These are phyloP conservation scores for Axilococcus clingmanii DNA, from an alignment of 139 green algal species.

Conservation along the genomic window DNA sequence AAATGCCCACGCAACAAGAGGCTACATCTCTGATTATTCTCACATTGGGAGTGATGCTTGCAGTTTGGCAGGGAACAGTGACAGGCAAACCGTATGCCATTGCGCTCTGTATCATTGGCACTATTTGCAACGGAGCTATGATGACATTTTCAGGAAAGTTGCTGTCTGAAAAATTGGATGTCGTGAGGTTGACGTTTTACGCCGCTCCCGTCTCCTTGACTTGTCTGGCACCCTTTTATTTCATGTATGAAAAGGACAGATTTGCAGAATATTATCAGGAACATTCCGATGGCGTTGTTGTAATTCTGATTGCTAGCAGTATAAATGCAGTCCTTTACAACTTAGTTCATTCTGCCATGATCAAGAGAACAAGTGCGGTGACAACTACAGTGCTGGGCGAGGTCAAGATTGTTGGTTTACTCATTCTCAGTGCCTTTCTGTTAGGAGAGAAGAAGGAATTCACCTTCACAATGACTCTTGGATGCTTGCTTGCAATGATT, in stretches of 20 bases:
- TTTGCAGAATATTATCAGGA: conserved; percentile 15
- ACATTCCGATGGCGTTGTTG: not conserved
- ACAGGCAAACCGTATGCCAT: conserved; percentile 28
- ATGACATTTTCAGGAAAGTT: conserved; percentile 42
- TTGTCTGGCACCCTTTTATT: conserved; percentile 48
- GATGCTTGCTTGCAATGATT: conserved; percentile 23
- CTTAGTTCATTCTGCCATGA: conserved; percentile 38
- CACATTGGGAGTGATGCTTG: conserved; percentile 42
- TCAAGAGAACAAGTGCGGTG: conserved; percentile 39
- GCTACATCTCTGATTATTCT: conserved; percentile 31
- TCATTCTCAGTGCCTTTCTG: conserved; percentile 38
- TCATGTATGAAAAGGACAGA: conserved; percentile 15
- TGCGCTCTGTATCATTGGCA: conserved; percentile 32
- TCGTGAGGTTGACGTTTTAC: conserved; percentile 68
- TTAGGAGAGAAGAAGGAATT: conserved; percentile 42
- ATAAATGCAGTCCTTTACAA: conserved; percentile 18
- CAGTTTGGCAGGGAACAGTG: conserved; percentile 38
- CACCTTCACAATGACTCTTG: conserved; percentile 33
- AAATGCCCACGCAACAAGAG: conserved; percentile 28
- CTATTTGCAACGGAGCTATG: conserved; percentile 44
- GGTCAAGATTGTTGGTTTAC: conserved; percentile 44
- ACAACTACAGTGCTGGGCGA: conserved; percentile 55
- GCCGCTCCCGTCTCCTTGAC: conserved; percentile 48
- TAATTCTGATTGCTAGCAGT: conserved; percentile 5
- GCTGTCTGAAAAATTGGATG: conserved; percentile 56